phyloP scores from a whole-genome alignment of 352 stramenopile species.

The Blastocystis sp. region DNA sequence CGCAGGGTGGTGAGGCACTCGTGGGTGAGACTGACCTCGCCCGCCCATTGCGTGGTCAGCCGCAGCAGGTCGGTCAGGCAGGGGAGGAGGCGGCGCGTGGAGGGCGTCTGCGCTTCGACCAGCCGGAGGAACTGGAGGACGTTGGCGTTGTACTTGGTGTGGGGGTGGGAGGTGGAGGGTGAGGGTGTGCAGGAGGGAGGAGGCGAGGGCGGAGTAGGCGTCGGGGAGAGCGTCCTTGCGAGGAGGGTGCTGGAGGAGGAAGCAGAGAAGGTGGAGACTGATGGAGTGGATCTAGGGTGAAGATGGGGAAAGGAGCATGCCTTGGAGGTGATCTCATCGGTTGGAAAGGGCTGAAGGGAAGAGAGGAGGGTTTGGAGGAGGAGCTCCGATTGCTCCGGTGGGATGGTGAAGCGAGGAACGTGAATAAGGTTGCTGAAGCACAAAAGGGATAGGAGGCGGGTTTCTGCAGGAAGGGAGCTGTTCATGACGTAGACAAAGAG shows the following conservation, averaged over 20 bases:
- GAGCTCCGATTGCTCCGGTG: neutral
- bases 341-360: neutral
- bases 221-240: neutral
- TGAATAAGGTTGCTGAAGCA: neutral
- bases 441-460: neutral
- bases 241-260: neutral
- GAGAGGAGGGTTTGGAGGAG: neutral
- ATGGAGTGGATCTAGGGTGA: neutral
- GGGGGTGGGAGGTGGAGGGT: neutral
- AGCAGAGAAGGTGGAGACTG: conserved; percentile 8
- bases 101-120: neutral
- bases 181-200: neutral
- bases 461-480: no score
- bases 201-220: neutral
- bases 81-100: neutral
- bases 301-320: neutral
- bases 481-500: no score
- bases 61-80: neutral
- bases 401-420: neutral
- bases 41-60: neutral
- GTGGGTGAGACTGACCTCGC: neutral
- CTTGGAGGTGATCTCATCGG: neutral
- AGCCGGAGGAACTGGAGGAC: conserved; percentile 30
- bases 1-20: conserved; percentile 14
- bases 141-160: neutral